phyloP scores from a whole-genome alignment of 2,329 filamentous ascomycete species.

The Colletotrichum musae region DNA sequence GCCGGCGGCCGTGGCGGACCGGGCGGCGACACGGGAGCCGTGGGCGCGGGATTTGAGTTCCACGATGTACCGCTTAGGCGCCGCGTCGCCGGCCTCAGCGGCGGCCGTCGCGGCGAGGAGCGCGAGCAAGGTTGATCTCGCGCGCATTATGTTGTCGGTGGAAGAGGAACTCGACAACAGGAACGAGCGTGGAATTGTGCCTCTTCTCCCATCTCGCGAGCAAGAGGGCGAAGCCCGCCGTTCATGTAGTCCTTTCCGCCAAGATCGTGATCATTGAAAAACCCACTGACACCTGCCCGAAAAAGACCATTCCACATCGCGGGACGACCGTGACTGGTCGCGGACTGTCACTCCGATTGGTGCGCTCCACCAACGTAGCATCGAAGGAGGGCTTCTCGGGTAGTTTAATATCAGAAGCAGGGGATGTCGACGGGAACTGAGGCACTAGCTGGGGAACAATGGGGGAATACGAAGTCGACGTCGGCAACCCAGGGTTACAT shows the following conservation, averaged over 20 bases:
- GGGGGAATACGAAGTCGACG: constrained; percentile 8
- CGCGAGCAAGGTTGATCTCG: background rate
- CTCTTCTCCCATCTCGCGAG: background rate
- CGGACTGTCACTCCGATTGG: constrained; percentile 1
- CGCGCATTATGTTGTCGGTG: constrained; percentile 4
- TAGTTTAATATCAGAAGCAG: constrained; percentile 1
- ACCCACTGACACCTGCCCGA: constrained; percentile 22
- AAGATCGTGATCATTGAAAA: constrained; percentile 6
- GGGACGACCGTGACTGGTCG: background rate
- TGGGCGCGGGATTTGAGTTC: constrained; percentile 31
- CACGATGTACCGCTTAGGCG: constrained; percentile 37
- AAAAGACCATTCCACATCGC: constrained; percentile 3
- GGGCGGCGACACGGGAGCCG: constrained; percentile 13
- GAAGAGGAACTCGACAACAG: background rate
- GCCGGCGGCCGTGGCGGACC: background rate
- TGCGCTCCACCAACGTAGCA: constrained; percentile 12
- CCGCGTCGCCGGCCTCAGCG: background rate
- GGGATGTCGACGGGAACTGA: constrained; percentile 3
- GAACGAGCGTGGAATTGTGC: background rate
- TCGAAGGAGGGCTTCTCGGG: background rate
- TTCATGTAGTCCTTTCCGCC: constrained; percentile 13
- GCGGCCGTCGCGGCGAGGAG: background rate
- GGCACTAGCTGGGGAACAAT: background rate
- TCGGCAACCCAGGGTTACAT: background rate
- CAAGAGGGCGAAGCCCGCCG: background rate